phyloP scores from a whole-genome alignment of 345 rosid species.

The Erysimum cheiranthoides region DNA sequence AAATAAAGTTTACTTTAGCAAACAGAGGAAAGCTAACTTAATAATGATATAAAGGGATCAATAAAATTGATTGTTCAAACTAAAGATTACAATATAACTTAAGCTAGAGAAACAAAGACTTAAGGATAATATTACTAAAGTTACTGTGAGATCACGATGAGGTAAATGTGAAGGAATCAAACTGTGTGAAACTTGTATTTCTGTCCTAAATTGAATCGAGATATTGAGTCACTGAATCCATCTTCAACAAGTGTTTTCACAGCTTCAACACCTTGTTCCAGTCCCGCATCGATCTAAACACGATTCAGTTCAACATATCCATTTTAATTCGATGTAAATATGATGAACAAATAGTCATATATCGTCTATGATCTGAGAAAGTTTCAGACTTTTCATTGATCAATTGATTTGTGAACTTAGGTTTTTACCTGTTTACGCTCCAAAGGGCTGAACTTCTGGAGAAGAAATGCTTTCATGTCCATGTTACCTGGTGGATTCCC shows the following conservation, averaged over 20 bases:
- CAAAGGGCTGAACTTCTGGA: conserved; percentile 72
- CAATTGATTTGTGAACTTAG: not conserved
- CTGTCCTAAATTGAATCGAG: conserved; percentile 71
- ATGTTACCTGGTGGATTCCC: conserved; percentile 90
- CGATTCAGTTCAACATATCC: conserved; percentile 16
- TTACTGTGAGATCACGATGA: not conserved
- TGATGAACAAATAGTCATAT: not conserved
- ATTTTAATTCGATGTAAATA: not conserved
- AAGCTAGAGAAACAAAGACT: not conserved
- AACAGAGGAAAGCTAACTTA: too few species aligned
- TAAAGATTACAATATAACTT: not conserved
- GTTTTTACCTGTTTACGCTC: conserved; percentile 69
- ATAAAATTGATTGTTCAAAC: not conserved
- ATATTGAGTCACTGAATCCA: conserved; percentile 62
- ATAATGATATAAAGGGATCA: too few species aligned
- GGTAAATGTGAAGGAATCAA: conserved; percentile 1
- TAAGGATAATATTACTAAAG: not conserved
- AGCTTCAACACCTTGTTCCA: conserved; percentile 76
- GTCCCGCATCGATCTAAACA: conserved; percentile 63
- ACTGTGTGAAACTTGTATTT: conserved; percentile 80
- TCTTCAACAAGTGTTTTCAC: conserved; percentile 57
- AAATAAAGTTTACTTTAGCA: too few species aligned
- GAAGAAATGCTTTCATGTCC: conserved; percentile 91
- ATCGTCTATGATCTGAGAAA: not conserved
- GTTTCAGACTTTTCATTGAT: conserved; percentile 3